Base-by-base conservation (phyloP, 1,139 yeast genomes). In the Magnusiomyces tetraspermus region DNA sequence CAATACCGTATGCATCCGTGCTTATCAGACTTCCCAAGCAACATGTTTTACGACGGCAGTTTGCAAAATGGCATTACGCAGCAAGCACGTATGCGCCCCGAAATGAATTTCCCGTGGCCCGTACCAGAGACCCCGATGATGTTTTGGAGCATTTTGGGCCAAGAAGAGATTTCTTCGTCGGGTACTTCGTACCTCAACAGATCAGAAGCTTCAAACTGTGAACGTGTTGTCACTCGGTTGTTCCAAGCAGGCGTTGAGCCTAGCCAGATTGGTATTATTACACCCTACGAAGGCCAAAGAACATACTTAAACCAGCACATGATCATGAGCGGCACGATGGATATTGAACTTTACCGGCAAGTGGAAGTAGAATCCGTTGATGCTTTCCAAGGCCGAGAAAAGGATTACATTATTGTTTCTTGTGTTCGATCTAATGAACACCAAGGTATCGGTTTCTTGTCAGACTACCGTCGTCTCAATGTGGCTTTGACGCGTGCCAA, bases 1-100 rank as follows among this genome's bases (percentile, higher is more conserved):
- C 97, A 90, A 67, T 90, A 90, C 68, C 83, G 97, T 71, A 90
- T 90, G 97, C 86, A 89, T 66, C 97, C 97, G 1, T 75, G 82
- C 57, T 71, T 90, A 53, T 81, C 94, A 58, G 95, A 87, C 62
- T 90, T 88, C 65, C 85, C 96, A 22, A 83, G 94, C 62, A 88
- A 89, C 66, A 83, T 86, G 87, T 90, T 88, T 64, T 90, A 90
- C 67, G 97, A 89, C 62, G 97, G 97, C 33, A 77, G 85, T 48
- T 76, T 90, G 61, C 97, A 89, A 66, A 89, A 89, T 65, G 97
- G 97, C 60, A 95, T 89, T 11, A 83, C 94, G 0, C 74, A 78
- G 24, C 85, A 82, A 53, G 84, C 87, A 60, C 76, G 97, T 58
- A 71, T 76, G 21, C 68, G 83, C 31, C 63, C 71, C 6, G 71